A percentile compares a stretch with the other conserved stretches of the same genome.
Conservation (phyloP, 148 eudicot genomes). For the Diospyros lotus region DNA sequence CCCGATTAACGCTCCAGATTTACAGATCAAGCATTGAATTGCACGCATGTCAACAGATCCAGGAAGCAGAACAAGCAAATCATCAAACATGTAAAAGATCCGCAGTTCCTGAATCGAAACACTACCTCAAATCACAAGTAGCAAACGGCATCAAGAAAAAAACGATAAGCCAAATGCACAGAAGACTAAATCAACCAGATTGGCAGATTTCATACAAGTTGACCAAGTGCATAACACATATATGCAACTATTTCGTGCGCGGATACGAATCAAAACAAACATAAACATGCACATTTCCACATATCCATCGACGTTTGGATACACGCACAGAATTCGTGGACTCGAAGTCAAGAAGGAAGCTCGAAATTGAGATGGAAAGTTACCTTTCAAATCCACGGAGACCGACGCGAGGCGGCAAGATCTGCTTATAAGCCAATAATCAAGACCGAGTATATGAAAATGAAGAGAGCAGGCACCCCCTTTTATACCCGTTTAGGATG, state of each 20-base stretch:
- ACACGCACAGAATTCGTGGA: background rate
- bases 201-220: no score
- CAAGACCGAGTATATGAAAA: slow-evolving; percentile 2
- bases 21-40: background rate
- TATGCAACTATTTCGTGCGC: no score
- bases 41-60: slow-evolving; percentile 7
- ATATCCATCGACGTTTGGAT: background rate
- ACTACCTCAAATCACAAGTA: background rate
- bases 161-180: background rate
- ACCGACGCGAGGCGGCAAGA: background rate
- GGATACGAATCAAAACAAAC: no score
- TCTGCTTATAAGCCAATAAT: background rate
- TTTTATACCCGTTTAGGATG: slow-evolving; percentile 21
- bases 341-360: background rate
- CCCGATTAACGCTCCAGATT: background rate
- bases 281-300: background rate
- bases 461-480: slow-evolving; percentile 10
- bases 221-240: no score
- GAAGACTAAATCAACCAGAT: background rate
- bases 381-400: slow-evolving; percentile 1
- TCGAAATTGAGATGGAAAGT: background rate
- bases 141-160: background rate
- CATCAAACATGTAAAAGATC: background rate
- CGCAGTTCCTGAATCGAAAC: no score
- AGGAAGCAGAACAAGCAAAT: background rate